Percentiles rank a stretch among this genome's conserved stretches.
phyloP scores from a whole-genome alignment of 768 basidiomycete species.

The Clavulina sp. region DNA sequence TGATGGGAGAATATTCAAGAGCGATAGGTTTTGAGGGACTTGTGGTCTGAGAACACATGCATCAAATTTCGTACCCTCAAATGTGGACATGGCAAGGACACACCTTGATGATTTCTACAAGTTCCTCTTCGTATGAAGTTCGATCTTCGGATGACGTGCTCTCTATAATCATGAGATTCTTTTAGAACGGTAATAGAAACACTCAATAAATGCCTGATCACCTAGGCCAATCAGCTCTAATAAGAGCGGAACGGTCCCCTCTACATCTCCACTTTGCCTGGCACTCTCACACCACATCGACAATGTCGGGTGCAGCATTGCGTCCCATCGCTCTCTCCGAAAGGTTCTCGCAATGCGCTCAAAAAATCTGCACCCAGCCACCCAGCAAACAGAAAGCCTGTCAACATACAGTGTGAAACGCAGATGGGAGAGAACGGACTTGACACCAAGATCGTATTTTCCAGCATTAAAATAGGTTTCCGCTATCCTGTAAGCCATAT shows the following conservation, averaged over 20 bases:
- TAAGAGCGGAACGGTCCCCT: slow-evolving; percentile 55
- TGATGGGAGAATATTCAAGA: slow-evolving; percentile 45
- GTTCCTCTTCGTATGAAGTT: background rate
- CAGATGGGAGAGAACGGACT: slow-evolving; percentile 27
- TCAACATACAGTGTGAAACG: background rate
- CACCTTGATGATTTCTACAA: background rate
- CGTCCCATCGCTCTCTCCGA: slow-evolving; percentile 64
- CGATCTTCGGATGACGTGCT: background rate
- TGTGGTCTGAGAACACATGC: slow-evolving; percentile 35
- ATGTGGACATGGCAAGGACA: background rate
- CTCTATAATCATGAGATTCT: too few relatives aligned
- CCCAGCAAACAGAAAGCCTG: background rate
- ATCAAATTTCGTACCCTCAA: too few relatives aligned
- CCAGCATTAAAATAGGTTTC: slow-evolving; percentile 64
- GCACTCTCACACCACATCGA: slow-evolving; percentile 72
- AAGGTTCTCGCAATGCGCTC: slow-evolving; percentile 85
- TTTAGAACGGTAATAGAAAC: too few relatives aligned
- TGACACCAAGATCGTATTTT: slow-evolving; percentile 76
- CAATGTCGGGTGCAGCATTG: slow-evolving; percentile 57
- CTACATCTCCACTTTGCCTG: slow-evolving; percentile 57
- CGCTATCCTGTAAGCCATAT: slow-evolving; percentile 82
- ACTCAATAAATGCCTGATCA: too few relatives aligned
- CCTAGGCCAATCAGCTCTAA: slow-evolving; percentile 73
- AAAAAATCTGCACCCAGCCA: slow-evolving; percentile 68
- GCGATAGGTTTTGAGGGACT: slow-evolving; percentile 44